These are phyloP conservation scores for Suillus variegatus DNA, from an alignment of 768 basidiomycete species.

Conservation along the genomic window DNA sequence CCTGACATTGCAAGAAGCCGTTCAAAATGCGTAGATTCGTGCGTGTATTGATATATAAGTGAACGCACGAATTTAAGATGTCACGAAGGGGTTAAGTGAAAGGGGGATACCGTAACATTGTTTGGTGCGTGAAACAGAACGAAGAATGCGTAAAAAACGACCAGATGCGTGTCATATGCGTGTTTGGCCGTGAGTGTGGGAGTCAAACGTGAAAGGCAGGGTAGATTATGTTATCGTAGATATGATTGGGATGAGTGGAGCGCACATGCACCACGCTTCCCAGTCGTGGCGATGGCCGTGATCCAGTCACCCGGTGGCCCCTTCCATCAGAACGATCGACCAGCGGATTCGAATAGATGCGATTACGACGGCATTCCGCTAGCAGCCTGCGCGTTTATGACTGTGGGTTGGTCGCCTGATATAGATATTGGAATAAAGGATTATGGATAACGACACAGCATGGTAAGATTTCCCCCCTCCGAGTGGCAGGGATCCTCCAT, in stretches of 20 bases:
- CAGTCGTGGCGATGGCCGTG: neutral
- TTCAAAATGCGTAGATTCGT: neutral
- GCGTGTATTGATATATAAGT: neutral
- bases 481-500: neutral
- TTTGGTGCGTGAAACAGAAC: neutral
- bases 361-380: conserved; percentile 1
- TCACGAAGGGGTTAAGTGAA: neutral
- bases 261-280: neutral
- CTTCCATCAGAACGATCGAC: conserved; percentile 9
- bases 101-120: neutral
- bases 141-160: neutral
- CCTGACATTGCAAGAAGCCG: neutral
- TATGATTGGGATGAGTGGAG: neutral
- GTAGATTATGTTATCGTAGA: neutral
- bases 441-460: conserved; percentile 1
- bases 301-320: neutral
- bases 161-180: neutral
- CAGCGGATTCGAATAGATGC: neutral
- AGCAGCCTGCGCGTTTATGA: neutral
- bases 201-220: conserved; percentile 1
- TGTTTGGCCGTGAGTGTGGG: conserved; percentile 3
- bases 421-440: conserved; percentile 8
- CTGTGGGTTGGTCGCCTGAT: neutral
- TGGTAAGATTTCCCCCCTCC: neutral
- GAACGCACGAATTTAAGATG: neutral